Percentiles rank a stretch among this genome's conserved stretches.
Conservation (phyloP, 1,284 basidiomycete species). For the Malassezia yamatoensis region DNA sequence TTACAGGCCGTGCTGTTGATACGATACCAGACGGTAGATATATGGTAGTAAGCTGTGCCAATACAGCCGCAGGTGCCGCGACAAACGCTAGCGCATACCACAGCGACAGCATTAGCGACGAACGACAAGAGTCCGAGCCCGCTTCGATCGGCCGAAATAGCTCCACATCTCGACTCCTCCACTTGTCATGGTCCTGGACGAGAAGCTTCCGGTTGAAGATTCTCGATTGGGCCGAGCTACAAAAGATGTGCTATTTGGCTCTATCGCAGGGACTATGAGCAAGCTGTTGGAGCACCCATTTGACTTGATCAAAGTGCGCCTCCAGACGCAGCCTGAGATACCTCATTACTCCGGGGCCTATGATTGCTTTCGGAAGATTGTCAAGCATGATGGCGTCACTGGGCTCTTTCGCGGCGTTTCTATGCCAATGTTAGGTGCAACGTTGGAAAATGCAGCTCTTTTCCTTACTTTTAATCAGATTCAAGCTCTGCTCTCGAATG, state of each 20-base stretch:
- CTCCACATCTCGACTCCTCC: neutral
- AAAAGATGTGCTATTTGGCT: constrained; percentile 43
- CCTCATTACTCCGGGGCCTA: constrained; percentile 33
- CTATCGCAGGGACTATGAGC: constrained; percentile 42
- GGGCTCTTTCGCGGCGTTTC: constrained; percentile 58
- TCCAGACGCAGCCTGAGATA: constrained; percentile 39
- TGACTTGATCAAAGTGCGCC: constrained; percentile 44
- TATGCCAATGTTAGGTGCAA: constrained; percentile 78
- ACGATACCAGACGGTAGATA: neutral
- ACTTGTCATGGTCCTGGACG: neutral
- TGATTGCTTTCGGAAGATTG: constrained; percentile 40
- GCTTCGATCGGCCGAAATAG: constrained; percentile 2
- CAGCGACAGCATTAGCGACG: constrained; percentile 4
- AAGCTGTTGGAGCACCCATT: constrained; percentile 46
- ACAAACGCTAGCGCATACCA: constrained; percentile 10
- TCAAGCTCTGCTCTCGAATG: constrained; percentile 57
- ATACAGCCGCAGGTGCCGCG: neutral
- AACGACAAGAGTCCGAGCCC: neutral
- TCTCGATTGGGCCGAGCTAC: constrained; percentile 30
- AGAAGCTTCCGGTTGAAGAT: neutral
- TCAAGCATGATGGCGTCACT: constrained; percentile 33
- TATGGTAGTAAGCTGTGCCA: neutral
- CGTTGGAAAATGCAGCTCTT: constrained; percentile 75
- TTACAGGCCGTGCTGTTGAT: neutral
- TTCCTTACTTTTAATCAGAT: constrained; percentile 79